Percentiles rank a stretch among this genome's conserved stretches.
Evolutionary conservation across 139 green algal genomes (phyloP).

Genomic region (Ostreobium quekettii): DNA sequence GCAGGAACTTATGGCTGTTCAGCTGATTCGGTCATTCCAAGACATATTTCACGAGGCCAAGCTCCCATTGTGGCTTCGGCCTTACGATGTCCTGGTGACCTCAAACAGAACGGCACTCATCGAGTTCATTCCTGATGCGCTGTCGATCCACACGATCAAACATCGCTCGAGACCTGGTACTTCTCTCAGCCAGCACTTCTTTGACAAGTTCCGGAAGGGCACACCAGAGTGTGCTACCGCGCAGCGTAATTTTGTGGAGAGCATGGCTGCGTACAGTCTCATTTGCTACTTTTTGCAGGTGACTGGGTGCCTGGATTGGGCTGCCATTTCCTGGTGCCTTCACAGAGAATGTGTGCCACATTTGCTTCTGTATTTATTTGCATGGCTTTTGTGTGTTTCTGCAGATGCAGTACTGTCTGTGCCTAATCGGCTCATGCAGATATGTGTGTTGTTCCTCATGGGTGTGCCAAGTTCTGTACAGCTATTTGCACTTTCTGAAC

Average conservation of each 20-base stretch:
- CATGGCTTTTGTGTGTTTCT: no score
- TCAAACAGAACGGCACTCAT: conserved; percentile 88
- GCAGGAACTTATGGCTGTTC: conserved; percentile 92
- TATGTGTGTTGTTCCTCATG: no score
- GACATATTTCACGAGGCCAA: conserved; percentile 77
- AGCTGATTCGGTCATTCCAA: conserved; percentile 80
- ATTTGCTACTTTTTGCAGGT: conserved; percentile 71
- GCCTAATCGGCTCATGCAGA: no score
- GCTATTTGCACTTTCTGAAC: no score
- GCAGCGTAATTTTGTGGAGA: conserved; percentile 88
- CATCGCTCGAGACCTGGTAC: conserved; percentile 27
- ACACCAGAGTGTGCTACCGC: conserved; percentile 48
- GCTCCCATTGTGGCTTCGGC: conserved; percentile 79
- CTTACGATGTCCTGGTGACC: conserved; percentile 90
- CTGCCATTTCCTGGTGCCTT: no score
- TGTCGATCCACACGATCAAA: conserved; percentile 93
- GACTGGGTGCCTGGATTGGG: no score
- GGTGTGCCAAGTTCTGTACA: no score
- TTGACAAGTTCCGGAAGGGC: conserved; percentile 53
- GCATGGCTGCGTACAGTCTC: conserved; percentile 76
- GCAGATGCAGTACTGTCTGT: no score
- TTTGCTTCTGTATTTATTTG: no score
- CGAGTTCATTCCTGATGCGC: conserved; percentile 86
- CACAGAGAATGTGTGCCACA: no score
- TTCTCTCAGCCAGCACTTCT: conserved; percentile 66